These are phyloP conservation scores for Rossbeevera mucosa DNA, from an alignment of 768 basidiomycete species.

Conservation along the genomic window DNA sequence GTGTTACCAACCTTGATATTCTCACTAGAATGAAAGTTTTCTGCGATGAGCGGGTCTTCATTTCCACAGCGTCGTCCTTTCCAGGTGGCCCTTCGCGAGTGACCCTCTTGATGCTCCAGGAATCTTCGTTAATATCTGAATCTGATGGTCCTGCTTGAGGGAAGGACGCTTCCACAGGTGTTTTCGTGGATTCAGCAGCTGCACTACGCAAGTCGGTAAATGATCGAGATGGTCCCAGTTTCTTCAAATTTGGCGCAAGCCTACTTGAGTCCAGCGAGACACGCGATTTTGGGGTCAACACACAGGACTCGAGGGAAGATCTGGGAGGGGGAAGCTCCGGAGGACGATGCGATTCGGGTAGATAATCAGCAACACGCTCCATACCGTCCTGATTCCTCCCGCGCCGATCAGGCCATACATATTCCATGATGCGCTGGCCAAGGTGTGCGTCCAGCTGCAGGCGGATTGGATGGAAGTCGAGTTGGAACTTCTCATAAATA, in stretches of 20 bases:
- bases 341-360: constrained; percentile 19
- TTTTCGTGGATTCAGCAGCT: constrained; percentile 33
- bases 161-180: constrained; percentile 7
- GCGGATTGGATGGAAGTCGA: constrained; percentile 80
- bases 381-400: constrained; percentile 17
- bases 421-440: constrained; percentile 80
- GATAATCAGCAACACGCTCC: background rate
- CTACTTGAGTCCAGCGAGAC: constrained; percentile 31
- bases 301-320: constrained; percentile 51
- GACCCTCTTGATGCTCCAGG: constrained; percentile 14
- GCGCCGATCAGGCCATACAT: constrained; percentile 73
- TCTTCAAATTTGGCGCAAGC: constrained; percentile 43
- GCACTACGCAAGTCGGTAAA: constrained; percentile 62
- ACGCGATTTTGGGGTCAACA: constrained; percentile 30
- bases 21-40: constrained; percentile 81
- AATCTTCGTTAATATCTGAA: constrained; percentile 19
- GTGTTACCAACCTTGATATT: constrained; percentile 54
- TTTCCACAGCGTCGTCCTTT: constrained; percentile 66
- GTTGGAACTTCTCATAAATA: constrained; percentile 77
- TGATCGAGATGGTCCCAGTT: constrained; percentile 58
- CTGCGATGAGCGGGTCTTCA: constrained; percentile 74
- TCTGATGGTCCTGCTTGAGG: constrained; percentile 15
- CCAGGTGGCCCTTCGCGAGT: constrained; percentile 17
- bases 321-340: constrained; percentile 27
- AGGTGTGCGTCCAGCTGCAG: constrained; percentile 83